Evolutionary conservation across 441 rosid species (phyloP).

Genomic region (Omphalea diandra): DNA sequence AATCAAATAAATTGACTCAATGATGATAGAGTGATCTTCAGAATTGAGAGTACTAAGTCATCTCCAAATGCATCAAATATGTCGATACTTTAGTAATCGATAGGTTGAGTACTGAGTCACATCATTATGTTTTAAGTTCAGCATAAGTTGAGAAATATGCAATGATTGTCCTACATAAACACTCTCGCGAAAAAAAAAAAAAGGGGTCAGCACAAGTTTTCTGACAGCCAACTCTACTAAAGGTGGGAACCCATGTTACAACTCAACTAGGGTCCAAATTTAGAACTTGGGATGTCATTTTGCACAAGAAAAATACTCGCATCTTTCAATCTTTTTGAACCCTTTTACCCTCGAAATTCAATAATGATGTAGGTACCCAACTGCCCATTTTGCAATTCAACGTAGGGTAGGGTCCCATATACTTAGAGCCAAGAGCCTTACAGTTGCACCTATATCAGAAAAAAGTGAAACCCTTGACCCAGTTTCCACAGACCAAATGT

Average conservation of each 20-base stretch:
- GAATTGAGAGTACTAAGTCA: too few species aligned
- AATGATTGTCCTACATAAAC: too few species aligned
- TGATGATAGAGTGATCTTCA: too few species aligned
- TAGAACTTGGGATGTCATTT: conserved; percentile 1
- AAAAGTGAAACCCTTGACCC: conserved; percentile 1
- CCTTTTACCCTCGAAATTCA: background rate
- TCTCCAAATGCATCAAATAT: too few species aligned
- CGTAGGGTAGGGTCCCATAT: background rate
- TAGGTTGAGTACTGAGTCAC: too few species aligned
- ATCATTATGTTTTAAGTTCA: too few species aligned
- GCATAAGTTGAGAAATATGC: too few species aligned
- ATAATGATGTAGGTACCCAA: background rate
- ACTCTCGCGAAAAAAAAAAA: too few species aligned
- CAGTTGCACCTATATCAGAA: background rate
- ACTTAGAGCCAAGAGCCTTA: background rate
- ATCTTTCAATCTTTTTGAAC: background rate
- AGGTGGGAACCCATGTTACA: conserved; percentile 11
- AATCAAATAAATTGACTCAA: too few species aligned
- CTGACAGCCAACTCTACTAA: conserved; percentile 6
- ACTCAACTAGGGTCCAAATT: conserved; percentile 9
- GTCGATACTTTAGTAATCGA: too few species aligned
- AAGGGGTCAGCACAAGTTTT: too few species aligned
- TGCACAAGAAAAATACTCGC: background rate
- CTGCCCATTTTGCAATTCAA: background rate
- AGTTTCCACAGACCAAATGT: background rate